Evolutionary conservation across 371 early-diverging fungal species (phyloP).

Genomic region (Coemansia sp.): DNA sequence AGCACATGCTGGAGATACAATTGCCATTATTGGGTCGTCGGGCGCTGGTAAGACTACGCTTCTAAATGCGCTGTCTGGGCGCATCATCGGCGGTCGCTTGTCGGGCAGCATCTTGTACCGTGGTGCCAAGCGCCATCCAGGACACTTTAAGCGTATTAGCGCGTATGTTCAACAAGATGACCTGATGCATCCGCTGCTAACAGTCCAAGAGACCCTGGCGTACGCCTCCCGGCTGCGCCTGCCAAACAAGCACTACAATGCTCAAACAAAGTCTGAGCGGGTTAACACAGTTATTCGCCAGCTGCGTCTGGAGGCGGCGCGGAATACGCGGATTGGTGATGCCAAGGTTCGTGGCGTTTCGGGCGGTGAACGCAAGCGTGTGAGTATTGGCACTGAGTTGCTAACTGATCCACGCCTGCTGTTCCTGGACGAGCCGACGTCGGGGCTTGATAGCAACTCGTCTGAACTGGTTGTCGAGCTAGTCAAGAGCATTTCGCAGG

Average conservation of each 20-base stretch:
- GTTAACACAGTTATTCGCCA: conserved; percentile 59
- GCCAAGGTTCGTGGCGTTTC: conserved; percentile 69
- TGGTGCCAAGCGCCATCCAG: conserved; percentile 58
- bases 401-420: conserved; percentile 61
- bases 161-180: conserved; percentile 56
- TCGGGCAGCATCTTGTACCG: conserved; percentile 64
- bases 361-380: conserved; percentile 84
- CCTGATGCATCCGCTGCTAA: conserved; percentile 54
- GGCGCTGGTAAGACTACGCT: conserved; percentile 75
- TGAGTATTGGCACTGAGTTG: conserved; percentile 82
- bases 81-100: conserved; percentile 59
- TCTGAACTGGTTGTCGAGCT: conserved; percentile 66
- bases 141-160: conserved; percentile 64
- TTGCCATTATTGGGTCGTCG: conserved; percentile 75
- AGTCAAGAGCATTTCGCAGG: conserved; percentile 59
- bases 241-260: conserved; percentile 57
- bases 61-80: conserved; percentile 59
- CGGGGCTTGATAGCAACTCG: conserved; percentile 76
- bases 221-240: conserved; percentile 73
- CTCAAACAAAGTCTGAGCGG: conserved; percentile 59
- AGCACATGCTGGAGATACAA: conserved; percentile 56
- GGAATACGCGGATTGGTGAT: conserved; percentile 68
- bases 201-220: conserved; percentile 58
- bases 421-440: conserved; percentile 71
- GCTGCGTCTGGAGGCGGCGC: conserved; percentile 64